Percentiles rank a stretch among this genome's conserved stretches.
Evolutionary conservation across 1,284 basidiomycete species (phyloP).

Genomic region (Ustilago loliicola): DNA sequence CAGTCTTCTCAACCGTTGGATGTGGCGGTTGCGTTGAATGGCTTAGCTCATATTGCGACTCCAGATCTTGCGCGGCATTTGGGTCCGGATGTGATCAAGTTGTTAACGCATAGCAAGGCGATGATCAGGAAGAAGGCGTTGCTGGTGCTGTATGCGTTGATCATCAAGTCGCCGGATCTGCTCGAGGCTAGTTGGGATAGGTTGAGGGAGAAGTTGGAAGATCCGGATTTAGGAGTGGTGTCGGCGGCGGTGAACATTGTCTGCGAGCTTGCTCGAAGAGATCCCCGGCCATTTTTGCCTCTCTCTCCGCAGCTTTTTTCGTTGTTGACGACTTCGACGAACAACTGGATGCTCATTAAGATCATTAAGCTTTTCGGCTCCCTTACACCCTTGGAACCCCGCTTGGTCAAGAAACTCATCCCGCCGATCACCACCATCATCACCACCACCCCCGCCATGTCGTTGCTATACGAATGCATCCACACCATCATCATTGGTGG

Average conservation of each 20-base stretch:
- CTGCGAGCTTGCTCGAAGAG: constrained; percentile 82
- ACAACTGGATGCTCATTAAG: constrained; percentile 99
- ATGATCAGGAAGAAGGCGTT: constrained; percentile 88
- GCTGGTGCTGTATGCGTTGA: constrained; percentile 77
- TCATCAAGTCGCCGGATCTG: constrained; percentile 60
- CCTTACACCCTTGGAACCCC: constrained; percentile 85
- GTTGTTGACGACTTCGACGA: constrained; percentile 91
- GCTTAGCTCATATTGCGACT: constrained; percentile 88
- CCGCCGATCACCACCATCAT: constrained; percentile 94
- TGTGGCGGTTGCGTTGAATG: constrained; percentile 85
- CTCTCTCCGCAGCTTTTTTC: constrained; percentile 91
- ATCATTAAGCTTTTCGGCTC: constrained; percentile 81
- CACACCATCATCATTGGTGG: constrained; percentile 97
- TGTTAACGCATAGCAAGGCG: constrained; percentile 91
- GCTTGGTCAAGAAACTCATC: constrained; percentile 92
- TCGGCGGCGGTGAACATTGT: constrained; percentile 93
- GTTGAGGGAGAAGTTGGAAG: constrained; percentile 79
- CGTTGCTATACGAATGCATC: constrained; percentile 96
- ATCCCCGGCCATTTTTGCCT: constrained; percentile 61
- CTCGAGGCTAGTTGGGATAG: constrained; percentile 70
- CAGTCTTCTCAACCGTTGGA: constrained; percentile 80
- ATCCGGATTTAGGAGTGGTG: constrained; percentile 78
- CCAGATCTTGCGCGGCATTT: constrained; percentile 90
- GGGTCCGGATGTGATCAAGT: constrained; percentile 84
- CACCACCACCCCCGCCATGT: constrained; percentile 94